Evolutionary conservation across 1,139 yeast species (phyloP), one percentile per base, ranked within the genome.

Genomic region (Pichia sp.): DNA sequence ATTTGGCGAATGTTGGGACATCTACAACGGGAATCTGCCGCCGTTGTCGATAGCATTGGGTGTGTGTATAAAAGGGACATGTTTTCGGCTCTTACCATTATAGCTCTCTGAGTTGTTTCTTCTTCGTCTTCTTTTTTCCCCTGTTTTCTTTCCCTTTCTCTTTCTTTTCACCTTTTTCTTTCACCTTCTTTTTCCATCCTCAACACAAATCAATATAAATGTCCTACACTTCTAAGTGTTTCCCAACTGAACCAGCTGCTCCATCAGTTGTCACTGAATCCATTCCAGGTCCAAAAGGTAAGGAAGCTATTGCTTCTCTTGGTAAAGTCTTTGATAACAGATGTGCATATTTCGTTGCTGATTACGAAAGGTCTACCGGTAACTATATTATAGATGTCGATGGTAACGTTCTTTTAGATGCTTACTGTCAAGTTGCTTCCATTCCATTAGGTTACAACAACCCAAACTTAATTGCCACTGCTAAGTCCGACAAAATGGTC

Each of bases 391-490:
- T 68, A 37, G 91, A 82, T 55, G 80, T 68, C 26, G 91, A 82
- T 53, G 89, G 88, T 14, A 82, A 82, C 66, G 56, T 63, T 33
- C 65, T 70, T 53, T 72, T 82, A 55, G 91, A 82, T 58, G 81
- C 78, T 31, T 82, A 81, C 61, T 81, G 85, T 28, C 91, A 82
- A 63, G 80, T 82, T 53, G 83, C 91, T 4, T 80, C 89, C 5
- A 80, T 81, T 51, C 80, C 87, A 15, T 72, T 82, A 50, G 91
- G 91, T 41, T 82, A 82, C 76, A 82, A 82, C 67, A 78, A 82
- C 67, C 89, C 89, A 9, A 78, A 72, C 16, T 69, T 82, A 50
- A 68, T 71, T 41, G 71, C 73, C 56, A 73, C 72, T 41, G 88
- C 89, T 42, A 69, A 68, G 57, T 72, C 82, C 19, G 80, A 75